Base-by-base conservation (phyloP, 495 filamentous ascomycete species). In the Immersiella caudata region DNA sequence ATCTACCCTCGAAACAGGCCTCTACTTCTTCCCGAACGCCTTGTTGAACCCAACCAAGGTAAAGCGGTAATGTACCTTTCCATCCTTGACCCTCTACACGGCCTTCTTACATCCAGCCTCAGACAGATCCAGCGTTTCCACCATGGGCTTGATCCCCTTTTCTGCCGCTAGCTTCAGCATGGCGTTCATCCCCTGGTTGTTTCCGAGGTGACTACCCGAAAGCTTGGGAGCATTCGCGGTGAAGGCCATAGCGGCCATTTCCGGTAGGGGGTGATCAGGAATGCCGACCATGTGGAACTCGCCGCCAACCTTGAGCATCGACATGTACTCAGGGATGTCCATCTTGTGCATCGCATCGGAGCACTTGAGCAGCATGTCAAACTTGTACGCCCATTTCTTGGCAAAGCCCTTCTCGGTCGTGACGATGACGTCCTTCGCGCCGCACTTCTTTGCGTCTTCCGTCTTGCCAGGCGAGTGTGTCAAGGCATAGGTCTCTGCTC, bases 161-260 rank as follows among this genome's bases (percentile, higher is more conserved):
- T 94, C 90, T 6, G 85, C 87, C 3, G 90, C 90, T 66, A 94
- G 72, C 79, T 91, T 84, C 75, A 94, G 74, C 91, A 94, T 93
- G 29, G 79, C 82, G 56, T 90, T 68, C 83, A 89, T 90, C 85
- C 94, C 91, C 25, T 83, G 80, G 11, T 89, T 81, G 70, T 86
- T 89, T 2, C 91, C 90, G 69, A 93, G 83, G 73, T 93, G 91
- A 65, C 84, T 89, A 5, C 85, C 89, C 2, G 86, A 85, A 27
- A 93, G 84, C 67, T 87, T 86, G 65, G 83, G 84, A 18, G 87
- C 89, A 69, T 90, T 91, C 6, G 80, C 68, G 49, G 85, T 83
- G 71, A 93, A 85, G 59, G 84, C 84, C 76, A 88, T 81, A 0
- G 87, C 86, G 78, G 82, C 87, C 66, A 92, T 79, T 46, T 82